phyloP scores from a whole-genome alignment of 2,329 filamentous ascomycete genomes.

The Penicillium sp. region DNA sequence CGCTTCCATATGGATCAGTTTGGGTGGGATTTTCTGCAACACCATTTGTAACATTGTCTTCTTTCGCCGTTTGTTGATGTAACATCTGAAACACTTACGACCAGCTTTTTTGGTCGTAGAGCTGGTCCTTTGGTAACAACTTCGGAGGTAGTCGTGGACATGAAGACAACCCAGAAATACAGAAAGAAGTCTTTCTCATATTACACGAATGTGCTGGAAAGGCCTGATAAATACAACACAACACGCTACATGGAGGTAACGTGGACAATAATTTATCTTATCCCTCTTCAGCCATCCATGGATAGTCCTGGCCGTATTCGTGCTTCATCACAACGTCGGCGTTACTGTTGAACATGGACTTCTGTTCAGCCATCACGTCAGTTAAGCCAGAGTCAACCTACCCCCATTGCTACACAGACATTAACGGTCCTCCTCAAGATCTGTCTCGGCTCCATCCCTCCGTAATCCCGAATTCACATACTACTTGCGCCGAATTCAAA shows the following conservation, averaged over 20 bases:
- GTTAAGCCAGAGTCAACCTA: background rate
- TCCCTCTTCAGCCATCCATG: background rate
- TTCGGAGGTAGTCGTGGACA: too few relatives aligned
- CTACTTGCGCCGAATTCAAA: background rate
- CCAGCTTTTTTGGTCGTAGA: too few relatives aligned
- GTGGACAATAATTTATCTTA: background rate
- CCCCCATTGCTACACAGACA: background rate
- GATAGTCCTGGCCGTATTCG: background rate
- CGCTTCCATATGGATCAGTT: too few relatives aligned
- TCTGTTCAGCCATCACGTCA: too few relatives aligned
- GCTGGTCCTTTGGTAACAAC: too few relatives aligned
- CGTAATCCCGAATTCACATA: constrained; percentile 1
- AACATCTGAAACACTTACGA: too few relatives aligned
- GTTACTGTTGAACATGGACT: background rate
- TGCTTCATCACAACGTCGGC: background rate
- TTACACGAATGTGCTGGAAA: too few relatives aligned
- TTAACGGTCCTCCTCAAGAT: background rate
- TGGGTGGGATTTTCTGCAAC: too few relatives aligned
- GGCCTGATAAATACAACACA: background rate
- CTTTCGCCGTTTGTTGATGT: too few relatives aligned
- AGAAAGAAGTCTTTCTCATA: too few relatives aligned
- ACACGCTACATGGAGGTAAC: background rate
- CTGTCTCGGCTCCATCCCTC: background rate
- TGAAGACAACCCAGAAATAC: background rate
- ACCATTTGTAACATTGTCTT: too few relatives aligned